Evolutionary conservation across 176 grass and related monocot species (phyloP).

Genomic region (Pharus latifolius): DNA sequence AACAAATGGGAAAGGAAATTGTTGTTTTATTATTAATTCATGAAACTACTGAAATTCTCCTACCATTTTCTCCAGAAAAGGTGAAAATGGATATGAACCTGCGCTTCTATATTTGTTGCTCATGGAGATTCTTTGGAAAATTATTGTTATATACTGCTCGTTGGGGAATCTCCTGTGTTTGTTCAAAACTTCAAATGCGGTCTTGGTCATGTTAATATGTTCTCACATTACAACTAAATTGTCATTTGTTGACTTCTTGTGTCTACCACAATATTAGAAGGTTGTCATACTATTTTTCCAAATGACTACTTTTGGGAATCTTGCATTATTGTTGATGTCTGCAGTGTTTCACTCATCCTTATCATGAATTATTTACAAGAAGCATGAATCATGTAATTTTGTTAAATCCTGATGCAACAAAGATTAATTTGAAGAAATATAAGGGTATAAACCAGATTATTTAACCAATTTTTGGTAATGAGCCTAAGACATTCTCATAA

Average conservation of each 20-base stretch:
- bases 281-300: neutral
- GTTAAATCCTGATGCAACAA: neutral
- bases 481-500: neutral
- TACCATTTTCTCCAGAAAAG: too few relatives aligned
- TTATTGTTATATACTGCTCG: too few relatives aligned
- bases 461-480: neutral
- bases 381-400: neutral
- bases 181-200: neutral
- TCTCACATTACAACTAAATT: neutral
- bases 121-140: too few relatives aligned
- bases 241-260: neutral
- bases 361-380: conserved; percentile 3
- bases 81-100: too few relatives aligned
- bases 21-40: too few relatives aligned
- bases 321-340: neutral
- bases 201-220: neutral
- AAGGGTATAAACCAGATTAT: neutral
- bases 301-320: neutral
- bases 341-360: neutral
- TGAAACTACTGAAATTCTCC: too few relatives aligned
- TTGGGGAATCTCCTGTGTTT: neutral
- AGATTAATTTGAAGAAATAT: neutral
- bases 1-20: too few relatives aligned
- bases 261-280: neutral
- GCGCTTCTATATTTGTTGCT: too few relatives aligned